These are phyloP conservation scores for Teunomyces barrocoloradensis DNA, from an alignment of 805 yeast genomes.

Conservation along the genomic window DNA sequence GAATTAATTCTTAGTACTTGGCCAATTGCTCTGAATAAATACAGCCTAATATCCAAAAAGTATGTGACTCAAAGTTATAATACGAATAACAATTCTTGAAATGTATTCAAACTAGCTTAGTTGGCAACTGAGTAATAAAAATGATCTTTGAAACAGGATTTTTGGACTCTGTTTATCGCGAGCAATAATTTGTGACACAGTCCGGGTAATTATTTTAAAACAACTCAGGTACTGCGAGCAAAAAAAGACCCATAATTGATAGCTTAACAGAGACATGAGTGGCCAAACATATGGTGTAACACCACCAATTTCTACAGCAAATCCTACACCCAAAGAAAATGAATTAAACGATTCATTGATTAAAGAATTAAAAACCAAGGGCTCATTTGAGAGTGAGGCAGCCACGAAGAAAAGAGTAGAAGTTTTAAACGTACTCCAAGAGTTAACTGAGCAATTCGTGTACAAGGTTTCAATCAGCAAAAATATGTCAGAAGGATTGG, in stretches of 20 bases:
- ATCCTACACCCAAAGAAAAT: constrained; percentile 80
- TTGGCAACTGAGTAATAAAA: neutral
- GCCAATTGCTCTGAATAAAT: neutral
- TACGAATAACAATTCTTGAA: neutral
- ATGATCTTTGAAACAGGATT: neutral
- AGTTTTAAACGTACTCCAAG: constrained; percentile 69
- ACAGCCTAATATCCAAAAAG: neutral
- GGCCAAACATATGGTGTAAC: constrained; percentile 59
- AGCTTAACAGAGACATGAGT: constrained; percentile 14
- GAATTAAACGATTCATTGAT: constrained; percentile 72
- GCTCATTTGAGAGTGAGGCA: constrained; percentile 84
- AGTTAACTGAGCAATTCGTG: constrained; percentile 77
- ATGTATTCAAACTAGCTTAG: neutral
- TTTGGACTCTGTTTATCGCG: neutral
- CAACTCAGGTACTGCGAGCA: neutral
- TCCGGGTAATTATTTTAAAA: neutral
- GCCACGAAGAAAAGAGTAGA: constrained; percentile 81
- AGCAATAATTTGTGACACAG: neutral
- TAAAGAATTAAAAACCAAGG: constrained; percentile 73
- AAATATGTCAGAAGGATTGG: constrained; percentile 97
- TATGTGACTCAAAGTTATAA: neutral
- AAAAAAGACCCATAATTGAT: neutral
- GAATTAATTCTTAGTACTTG: neutral
- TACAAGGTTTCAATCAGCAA: constrained; percentile 72
- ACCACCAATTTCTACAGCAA: constrained; percentile 79